Base-by-base conservation (phyloP, 371 early-diverging fungal species). In the Mucor circinelloides region DNA sequence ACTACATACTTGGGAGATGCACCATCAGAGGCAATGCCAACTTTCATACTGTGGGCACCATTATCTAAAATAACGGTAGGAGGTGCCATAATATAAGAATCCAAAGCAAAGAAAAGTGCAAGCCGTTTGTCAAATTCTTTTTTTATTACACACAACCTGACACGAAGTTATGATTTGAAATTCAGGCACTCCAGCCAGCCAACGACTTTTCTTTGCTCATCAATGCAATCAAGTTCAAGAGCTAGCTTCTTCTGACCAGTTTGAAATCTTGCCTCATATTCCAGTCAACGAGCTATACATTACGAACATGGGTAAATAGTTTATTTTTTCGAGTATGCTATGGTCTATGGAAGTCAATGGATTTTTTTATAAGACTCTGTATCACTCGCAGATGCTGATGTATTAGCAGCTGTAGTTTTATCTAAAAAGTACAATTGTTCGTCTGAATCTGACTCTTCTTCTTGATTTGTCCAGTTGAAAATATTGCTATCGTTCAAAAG, bases 21-120 rank as follows among this genome's bases (percentile, higher is more conserved):
- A 3, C 73, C 63, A 9, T 60, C 64, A 19, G 73, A 82, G 0
- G 83, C 79, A 32, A 83, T 81, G 5, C 91, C 93, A 34, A 80
- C 86, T 67, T 94, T 94, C 60, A 93, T 87, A 10, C 86, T 76
- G 40, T 81, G 84, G 19, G 93, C 93, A 21, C 94, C 94, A 83
- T 94, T 93, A 73, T 94, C 94, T 19, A 93, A 67, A 15, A 93
- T 80, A 34, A 93, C 31, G 4, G 76, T 78, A 7, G 60, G n/a
- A 34, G 58, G 44, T 48, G 57, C 19, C 63, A 68, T 61, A 25
- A 23, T 50, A 50, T 28, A 12, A 8, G 9, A 52, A 40, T 30
- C 8, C 31, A 40, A 25, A 67, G 48, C 50, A 21, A 38, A 28
- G 15, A 23, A 58, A 40, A 63, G 30, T 30, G 15, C 3, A n/a